phyloP scores from a whole-genome alignment of 2,329 filamentous ascomycete species.

The Aspergillus sp. region DNA sequence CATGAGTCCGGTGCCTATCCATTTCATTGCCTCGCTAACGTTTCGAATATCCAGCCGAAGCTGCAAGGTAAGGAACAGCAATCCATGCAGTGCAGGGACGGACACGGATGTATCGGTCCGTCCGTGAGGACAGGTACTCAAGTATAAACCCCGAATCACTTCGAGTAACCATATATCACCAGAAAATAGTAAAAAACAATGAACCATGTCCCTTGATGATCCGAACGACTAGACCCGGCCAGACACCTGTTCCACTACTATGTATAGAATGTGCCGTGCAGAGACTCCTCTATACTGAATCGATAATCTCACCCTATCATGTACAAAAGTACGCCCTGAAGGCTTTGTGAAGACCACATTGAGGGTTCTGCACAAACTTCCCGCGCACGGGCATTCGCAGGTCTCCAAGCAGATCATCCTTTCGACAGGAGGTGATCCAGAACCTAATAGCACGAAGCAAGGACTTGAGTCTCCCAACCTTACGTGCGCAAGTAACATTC shows the following conservation, averaged over 20 bases:
- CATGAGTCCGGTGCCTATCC: constrained; percentile 16
- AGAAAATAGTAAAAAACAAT: background rate
- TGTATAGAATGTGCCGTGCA: constrained; percentile 4
- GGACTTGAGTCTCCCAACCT: constrained; percentile 18
- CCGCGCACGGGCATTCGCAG: constrained; percentile 20
- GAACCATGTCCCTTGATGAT: constrained; percentile 1
- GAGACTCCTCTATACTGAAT: background rate
- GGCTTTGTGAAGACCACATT: constrained; percentile 6
- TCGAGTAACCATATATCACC: background rate
- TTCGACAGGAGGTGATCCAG: constrained; percentile 18
- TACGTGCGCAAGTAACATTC: background rate
- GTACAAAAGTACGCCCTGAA: constrained; percentile 19
- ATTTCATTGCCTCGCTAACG: background rate
- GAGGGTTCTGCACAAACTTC: constrained; percentile 21
- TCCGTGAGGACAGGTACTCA: background rate
- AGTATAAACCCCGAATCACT: constrained; percentile 1
- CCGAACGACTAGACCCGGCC: background rate
- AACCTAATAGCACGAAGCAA: constrained; percentile 34
- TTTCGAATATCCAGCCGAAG: constrained; percentile 1
- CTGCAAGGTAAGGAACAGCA: constrained; percentile 1
- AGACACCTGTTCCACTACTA: constrained; percentile 3
- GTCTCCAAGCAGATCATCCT: constrained; percentile 19
- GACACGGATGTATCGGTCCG: background rate
- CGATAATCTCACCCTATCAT: background rate
- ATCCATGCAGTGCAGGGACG: background rate